These are phyloP conservation scores for Alternaria atra DNA, from an alignment of 2,329 filamentous ascomycete species.

Conservation along the genomic window DNA sequence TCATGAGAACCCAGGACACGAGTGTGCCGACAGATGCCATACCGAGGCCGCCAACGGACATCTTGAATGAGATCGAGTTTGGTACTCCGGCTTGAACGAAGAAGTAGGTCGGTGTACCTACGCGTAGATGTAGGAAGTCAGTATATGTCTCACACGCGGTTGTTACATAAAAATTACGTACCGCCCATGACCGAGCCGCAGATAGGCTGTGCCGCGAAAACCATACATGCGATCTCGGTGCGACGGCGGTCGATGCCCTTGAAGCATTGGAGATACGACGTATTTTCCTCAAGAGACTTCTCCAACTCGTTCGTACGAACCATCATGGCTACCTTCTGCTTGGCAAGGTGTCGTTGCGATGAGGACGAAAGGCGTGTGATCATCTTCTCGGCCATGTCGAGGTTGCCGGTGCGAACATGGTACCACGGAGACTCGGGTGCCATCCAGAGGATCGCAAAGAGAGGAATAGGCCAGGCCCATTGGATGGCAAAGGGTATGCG, in stretches of 20 bases:
- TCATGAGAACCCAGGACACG: constrained; percentile 80
- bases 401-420: constrained; percentile 69
- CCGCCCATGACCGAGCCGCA: constrained; percentile 32
- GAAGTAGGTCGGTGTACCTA: constrained; percentile 53
- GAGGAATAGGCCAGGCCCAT: constrained; percentile 71
- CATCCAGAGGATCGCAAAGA: constrained; percentile 12
- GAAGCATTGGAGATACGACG: constrained; percentile 82
- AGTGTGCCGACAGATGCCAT: constrained; percentile 70
- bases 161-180: background rate
- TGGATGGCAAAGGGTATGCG: constrained; percentile 71
- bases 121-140: background rate
- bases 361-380: constrained; percentile 53
- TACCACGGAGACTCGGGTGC: constrained; percentile 66
- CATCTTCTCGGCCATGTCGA: constrained; percentile 67
- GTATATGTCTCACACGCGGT: background rate
- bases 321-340: constrained; percentile 77
- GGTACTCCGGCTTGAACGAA: constrained; percentile 55
- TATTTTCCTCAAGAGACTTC: constrained; percentile 68
- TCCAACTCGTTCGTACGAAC: constrained; percentile 83
- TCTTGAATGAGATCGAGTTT: constrained; percentile 49
- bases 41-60: constrained; percentile 62
- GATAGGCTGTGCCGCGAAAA: constrained; percentile 54
- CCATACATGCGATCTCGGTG: constrained; percentile 73
- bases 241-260: constrained; percentile 69
- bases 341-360: constrained; percentile 3